These are phyloP conservation scores for Neoboletus brunneissimus DNA, from an alignment of 768 basidiomycete species.

Conservation along the genomic window DNA sequence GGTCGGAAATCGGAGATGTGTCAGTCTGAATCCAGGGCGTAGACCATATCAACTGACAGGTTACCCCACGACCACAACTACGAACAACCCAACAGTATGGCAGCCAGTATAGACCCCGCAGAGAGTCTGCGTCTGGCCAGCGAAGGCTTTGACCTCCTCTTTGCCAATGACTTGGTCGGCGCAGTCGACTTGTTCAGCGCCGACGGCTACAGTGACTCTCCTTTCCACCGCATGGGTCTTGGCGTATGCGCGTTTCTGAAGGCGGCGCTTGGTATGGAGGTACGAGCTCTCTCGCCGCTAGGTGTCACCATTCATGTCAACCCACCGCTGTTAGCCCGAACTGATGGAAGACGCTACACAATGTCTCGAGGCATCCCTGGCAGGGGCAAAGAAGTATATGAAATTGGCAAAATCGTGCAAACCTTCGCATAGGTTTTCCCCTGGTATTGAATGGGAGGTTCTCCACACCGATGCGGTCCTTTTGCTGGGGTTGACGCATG, in stretches of 20 bases:
- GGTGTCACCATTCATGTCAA: background rate
- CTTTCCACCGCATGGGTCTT: constrained; percentile 70
- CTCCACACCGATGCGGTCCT: constrained; percentile 71
- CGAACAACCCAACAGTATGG: background rate
- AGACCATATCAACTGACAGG: background rate
- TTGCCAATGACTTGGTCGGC: constrained; percentile 59
- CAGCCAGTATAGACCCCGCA: constrained; percentile 22
- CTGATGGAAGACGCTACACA: constrained; percentile 62
- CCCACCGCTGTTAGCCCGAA: constrained; percentile 39
- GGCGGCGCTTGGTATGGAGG: constrained; percentile 82
- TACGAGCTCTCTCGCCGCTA: constrained; percentile 15
- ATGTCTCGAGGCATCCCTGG: constrained; percentile 56
- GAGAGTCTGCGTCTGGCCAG: constrained; percentile 36
- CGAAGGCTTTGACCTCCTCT: constrained; percentile 65
- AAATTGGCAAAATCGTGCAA: constrained; percentile 36
- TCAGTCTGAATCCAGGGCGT: background rate
- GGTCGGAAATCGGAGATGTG: constrained; percentile 10
- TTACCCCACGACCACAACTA: constrained; percentile 1
- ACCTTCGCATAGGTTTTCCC: constrained; percentile 43
- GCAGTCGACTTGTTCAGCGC: constrained; percentile 49
- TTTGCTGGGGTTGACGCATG: constrained; percentile 66
- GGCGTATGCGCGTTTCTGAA: constrained; percentile 74
- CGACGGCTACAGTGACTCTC: constrained; percentile 40
- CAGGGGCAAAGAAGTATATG: constrained; percentile 53
- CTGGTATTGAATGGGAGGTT: constrained; percentile 76